Base-by-base conservation (phyloP, 805 yeast genomes). In the Cyberlindnera petersonii region DNA sequence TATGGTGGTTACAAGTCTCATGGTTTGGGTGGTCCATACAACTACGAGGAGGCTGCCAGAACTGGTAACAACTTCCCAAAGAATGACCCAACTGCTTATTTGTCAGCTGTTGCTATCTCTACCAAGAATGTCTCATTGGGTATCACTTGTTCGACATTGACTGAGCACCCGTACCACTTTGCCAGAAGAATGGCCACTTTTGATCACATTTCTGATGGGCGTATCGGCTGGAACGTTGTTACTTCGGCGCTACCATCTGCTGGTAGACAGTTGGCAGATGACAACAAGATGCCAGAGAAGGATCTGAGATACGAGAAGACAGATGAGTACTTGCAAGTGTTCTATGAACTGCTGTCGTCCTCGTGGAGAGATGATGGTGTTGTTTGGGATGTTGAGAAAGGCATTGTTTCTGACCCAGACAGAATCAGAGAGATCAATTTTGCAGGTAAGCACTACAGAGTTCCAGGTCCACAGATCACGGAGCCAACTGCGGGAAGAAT, bases 161-260 rank as follows among this genome's bases (percentile, higher is more conserved):
- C 67, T 39, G 75, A 69, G 40, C 65, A 62, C 24, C 74, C 74
- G 1, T 69, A 65, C 39, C 70, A 63, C 46, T 60, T 69, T 33
- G 68, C 72, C 13, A 56, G 74, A 49, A 55, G 72, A 37, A 47
- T 68, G 42, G 70, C 72, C 10, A 68, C 75, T 2, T 53, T 70
- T 31, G 75, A 69, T 44, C 71, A 68, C 39, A 58, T 70, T 33
- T 61, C 71, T 9, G 60, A 60, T 19, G 75, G 75, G 13, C 60
- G 75, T 47, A 53, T 70, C 39, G 75, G 74, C 19, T 70, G 75
- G 75, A 70, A 70, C 46, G 60, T 70, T 22, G 74, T 70, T 22
- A 62, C 71, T 6, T 65, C 72, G 1, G 58, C 61, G 23, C 48
- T 69, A 27, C 71, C 70, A 39, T 59, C 68, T 47, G 74, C 74